Evolutionary conservation across 306 rosid species (phyloP), one percentile per base, ranked within the genome.

Genomic region (Cucumis melo): DNA sequence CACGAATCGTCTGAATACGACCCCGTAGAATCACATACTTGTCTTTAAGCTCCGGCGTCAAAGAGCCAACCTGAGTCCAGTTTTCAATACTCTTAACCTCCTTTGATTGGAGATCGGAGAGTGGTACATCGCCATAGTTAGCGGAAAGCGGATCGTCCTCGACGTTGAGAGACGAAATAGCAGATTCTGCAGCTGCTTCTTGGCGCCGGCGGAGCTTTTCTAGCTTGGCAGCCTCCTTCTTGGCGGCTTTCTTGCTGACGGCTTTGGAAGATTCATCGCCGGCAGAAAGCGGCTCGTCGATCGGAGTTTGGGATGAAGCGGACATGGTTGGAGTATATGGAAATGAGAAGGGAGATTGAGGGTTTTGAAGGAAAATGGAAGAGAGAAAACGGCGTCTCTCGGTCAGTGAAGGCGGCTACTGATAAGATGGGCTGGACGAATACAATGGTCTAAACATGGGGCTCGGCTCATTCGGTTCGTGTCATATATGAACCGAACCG

Each of bases 221-320:
- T 20, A 39, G 88, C 85, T 90, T 94, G 14, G 89, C 94, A 4
- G 96, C 94, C 75, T 94, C 99, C 77, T 92, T 94, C 81, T 92
- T 95, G 0, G 94, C 90, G 0, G 97, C 96, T 74, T 90, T 95
- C 81, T 95, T 95, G 93, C 97, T 95, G 3, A 74, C 19, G 1
- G 90, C 64, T 19, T 81, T 75, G 10, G 84, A 58, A 17, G 83
- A 74, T 29, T 86, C 90, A 2, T 86, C 93, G 0, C 11, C 84
- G 14, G 50, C 53, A 1, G 78, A 46, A 0, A 75, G 39, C 27
- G 82, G 79, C 19, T 78, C 80, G 2, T 54, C 55, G 15, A 78
- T 65, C 12, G 79, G 70, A 38, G 68, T 63, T 65, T 80, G 71
- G 7, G 76, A 75, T 41, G 74, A n/a, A 34, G 83, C 14, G 50